These are phyloP conservation scores for Citrus hindsii DNA, from an alignment of 345 rosid species.

Conservation along the genomic window DNA sequence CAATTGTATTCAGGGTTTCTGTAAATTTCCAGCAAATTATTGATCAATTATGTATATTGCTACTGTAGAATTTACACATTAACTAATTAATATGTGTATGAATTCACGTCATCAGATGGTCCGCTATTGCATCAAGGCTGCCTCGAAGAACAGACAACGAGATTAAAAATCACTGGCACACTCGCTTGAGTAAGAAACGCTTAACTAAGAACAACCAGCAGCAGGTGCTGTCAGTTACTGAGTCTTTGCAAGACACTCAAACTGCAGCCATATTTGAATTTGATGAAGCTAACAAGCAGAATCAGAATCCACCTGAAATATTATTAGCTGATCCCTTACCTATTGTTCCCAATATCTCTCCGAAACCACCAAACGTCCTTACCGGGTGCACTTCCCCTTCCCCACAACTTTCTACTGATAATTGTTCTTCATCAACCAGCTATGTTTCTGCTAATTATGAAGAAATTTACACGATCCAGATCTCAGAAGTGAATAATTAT, in stretches of 20 bases:
- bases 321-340: neutral
- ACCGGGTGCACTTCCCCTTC: neutral
- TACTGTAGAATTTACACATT: neutral
- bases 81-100: neutral
- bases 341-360: neutral
- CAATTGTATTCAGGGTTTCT: too few species aligned
- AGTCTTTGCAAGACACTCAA: neutral
- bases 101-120: conserved; percentile 38
- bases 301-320: neutral
- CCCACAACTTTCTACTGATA: neutral
- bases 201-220: conserved; percentile 5
- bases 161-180: conserved; percentile 35
- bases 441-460: neutral
- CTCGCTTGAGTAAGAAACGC: conserved; percentile 15
- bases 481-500: neutral
- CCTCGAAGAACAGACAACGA: conserved; percentile 29
- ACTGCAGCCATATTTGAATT: neutral
- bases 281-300: neutral
- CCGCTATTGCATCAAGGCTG: conserved; percentile 42
- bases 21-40: too few species aligned
- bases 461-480: neutral
- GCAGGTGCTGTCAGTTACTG: neutral
- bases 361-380: neutral
- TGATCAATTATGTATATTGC: too few species aligned
- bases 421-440: neutral